These are phyloP conservation scores for Bipolaris gigantea DNA, from an alignment of 2,329 filamentous ascomycete genomes.

Conservation along the genomic window DNA sequence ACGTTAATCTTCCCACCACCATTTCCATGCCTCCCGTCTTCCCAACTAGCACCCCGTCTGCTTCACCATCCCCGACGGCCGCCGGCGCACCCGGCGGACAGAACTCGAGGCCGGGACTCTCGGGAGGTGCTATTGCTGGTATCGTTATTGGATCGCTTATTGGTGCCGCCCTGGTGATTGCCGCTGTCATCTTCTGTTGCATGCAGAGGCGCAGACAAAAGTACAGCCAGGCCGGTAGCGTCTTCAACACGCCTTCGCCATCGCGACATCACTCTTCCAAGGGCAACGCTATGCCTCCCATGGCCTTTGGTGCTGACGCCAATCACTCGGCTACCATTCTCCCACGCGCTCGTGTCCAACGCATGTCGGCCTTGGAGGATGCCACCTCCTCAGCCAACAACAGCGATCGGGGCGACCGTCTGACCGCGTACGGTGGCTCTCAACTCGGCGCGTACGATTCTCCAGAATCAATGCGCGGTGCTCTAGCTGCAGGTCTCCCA, in stretches of 20 bases:
- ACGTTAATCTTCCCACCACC: constrained; percentile 77
- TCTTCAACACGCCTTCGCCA: constrained; percentile 89
- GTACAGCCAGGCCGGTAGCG: constrained; percentile 67
- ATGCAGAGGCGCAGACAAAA: constrained; percentile 58
- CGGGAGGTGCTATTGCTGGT: constrained; percentile 87
- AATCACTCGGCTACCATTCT: constrained; percentile 56
- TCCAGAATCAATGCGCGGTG: constrained; percentile 64
- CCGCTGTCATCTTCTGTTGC: constrained; percentile 63
- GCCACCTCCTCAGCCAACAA: constrained; percentile 59
- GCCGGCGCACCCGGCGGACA: constrained; percentile 32
- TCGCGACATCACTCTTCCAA: constrained; percentile 45
- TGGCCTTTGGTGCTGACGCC: constrained; percentile 48
- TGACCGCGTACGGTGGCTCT: constrained; percentile 27
- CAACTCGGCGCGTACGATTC: constrained; percentile 55
- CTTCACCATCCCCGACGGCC: constrained; percentile 47
- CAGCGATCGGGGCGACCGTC: constrained; percentile 38
- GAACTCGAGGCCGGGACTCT: constrained; percentile 56
- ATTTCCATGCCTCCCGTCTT: constrained; percentile 61
- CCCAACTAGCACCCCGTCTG: constrained; percentile 62
- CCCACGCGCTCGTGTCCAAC: constrained; percentile 84
- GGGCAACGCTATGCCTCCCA: constrained; percentile 41
- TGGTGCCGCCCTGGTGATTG: constrained; percentile 69
- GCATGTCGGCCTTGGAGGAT: constrained; percentile 91
- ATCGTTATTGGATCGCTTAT: constrained; percentile 80
- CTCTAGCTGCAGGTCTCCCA: constrained; percentile 48